Base-by-base conservation (phyloP, 2,329 filamentous ascomycete species). In the Aspergillus ochraceus region DNA sequence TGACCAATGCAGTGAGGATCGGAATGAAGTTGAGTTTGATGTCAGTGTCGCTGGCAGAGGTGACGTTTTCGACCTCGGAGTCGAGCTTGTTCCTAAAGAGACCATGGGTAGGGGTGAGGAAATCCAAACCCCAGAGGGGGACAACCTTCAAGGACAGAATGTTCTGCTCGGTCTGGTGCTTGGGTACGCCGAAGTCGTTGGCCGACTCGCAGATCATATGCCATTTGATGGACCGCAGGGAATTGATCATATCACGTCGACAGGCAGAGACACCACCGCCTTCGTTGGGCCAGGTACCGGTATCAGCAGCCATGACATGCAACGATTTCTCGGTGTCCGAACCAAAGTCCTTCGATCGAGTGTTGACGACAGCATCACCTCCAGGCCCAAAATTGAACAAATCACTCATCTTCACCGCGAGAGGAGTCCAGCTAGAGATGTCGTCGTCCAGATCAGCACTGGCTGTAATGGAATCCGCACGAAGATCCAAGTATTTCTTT, bases 181-280 rank as follows among this genome's bases (percentile, higher is more conserved):
- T 80, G 6, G 83, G 83, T 20, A 84, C 77, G 30, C 83, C 83
- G 61, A 79, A 85, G 60, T 85, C 83, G 64, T 83, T 84, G 9
- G 82, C 82, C 6, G 81, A 81, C 70, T 85, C 83, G 52, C 80
- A 81, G 49, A 85, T 72, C 64, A 84, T 82, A 64, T 85, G 82
- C 74, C 82, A 83, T 58, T 81, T 79, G 63, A 85, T 82, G 0
- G 81, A 83, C 49, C 76, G 75, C 61, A 83, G 79, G 14, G 79
- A 80, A 64, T 85, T 83, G 68, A 85, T 81, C 68, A 85, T 76
- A 66, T 85, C 83, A 49, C 83, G 77, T 46, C 83, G 76, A 70
- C 83, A 85, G 58, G 82, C 82, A 42, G 82, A 84, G 14, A 85
- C 83, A 64, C 83, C 83, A 59, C 83, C 83, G 36, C 81, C 81